These are phyloP conservation scores for Umbellularia californica DNA, from an alignment of 164 flowering plant species.

Conservation along the genomic window DNA sequence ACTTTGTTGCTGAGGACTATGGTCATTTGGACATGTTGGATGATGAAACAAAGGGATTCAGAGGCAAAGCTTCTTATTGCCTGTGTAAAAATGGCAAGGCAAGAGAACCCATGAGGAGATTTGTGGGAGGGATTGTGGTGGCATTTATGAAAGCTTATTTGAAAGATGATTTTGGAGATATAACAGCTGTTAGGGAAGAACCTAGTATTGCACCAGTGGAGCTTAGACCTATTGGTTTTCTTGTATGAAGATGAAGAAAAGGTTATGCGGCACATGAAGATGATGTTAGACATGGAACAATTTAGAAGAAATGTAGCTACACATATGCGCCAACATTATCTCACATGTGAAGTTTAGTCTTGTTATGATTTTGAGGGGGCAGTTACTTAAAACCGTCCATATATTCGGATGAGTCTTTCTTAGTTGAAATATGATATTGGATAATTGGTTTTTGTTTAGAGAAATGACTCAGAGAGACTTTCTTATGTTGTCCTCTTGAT, in stretches of 20 bases:
- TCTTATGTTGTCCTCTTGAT: too few species aligned
- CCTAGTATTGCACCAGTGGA: constrained; percentile 37
- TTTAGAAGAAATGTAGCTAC: neutral
- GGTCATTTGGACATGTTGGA: constrained; percentile 88
- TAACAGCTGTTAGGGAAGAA: constrained; percentile 30
- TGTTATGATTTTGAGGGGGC: neutral
- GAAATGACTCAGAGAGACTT: too few species aligned
- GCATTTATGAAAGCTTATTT: constrained; percentile 68
- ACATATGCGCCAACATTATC: neutral
- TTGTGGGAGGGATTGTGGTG: constrained; percentile 65
- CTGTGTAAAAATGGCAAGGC: constrained; percentile 74
- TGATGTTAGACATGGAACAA: neutral
- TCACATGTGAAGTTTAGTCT: neutral
- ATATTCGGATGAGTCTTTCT: too few species aligned
- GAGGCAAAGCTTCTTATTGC: constrained; percentile 60
- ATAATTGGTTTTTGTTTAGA: too few species aligned
- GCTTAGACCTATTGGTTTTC: constrained; percentile 31
- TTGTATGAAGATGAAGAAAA: neutral
- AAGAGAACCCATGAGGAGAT: constrained; percentile 87
- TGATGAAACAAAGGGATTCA: constrained; percentile 69
- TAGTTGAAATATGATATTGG: too few species aligned
- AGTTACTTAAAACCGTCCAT: neutral
- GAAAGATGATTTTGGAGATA: constrained; percentile 34
- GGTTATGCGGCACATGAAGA: neutral
- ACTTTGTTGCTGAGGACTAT: constrained; percentile 68